These are phyloP conservation scores for Candida coquimbonensis DNA, from an alignment of 805 yeast species.

Conservation along the genomic window DNA sequence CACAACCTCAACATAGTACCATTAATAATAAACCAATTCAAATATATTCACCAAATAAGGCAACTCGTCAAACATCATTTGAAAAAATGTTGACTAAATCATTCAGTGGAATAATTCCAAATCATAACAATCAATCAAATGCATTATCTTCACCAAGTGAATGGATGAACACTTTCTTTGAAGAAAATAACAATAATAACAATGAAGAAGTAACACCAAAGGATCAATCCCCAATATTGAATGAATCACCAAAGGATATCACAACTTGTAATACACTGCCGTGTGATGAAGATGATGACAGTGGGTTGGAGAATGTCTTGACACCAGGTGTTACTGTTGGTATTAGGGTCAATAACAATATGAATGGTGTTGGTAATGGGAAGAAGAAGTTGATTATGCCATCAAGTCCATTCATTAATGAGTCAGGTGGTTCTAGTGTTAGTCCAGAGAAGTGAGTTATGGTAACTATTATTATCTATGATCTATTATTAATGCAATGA, in stretches of 20 bases:
- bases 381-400: conserved; percentile 12
- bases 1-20: neutral
- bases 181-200: neutral
- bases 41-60: conserved; percentile 2
- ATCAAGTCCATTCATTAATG: conserved; percentile 15
- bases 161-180: conserved; percentile 22
- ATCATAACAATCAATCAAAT: conserved; percentile 1
- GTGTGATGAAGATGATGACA: conserved; percentile 20
- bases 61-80: conserved; percentile 27
- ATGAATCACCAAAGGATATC: conserved; percentile 23
- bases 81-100: conserved; percentile 33
- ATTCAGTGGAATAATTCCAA: conserved; percentile 25
- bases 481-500: too few relatives aligned
- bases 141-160: conserved; percentile 17
- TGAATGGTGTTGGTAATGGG: neutral
- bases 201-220: conserved; percentile 22
- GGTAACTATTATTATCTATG: too few relatives aligned
- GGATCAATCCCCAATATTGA: conserved; percentile 14
- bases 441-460: too few relatives aligned
- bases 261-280: conserved; percentile 26
- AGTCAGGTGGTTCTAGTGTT: too few relatives aligned
- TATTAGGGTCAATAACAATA: conserved; percentile 1
- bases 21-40: neutral
- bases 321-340: neutral
- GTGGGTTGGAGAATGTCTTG: neutral